Evolutionary conservation across 176 grass and related monocot species (phyloP), one percentile per base, ranked within the genome.

Genomic region (Calamus simplicifolius): DNA sequence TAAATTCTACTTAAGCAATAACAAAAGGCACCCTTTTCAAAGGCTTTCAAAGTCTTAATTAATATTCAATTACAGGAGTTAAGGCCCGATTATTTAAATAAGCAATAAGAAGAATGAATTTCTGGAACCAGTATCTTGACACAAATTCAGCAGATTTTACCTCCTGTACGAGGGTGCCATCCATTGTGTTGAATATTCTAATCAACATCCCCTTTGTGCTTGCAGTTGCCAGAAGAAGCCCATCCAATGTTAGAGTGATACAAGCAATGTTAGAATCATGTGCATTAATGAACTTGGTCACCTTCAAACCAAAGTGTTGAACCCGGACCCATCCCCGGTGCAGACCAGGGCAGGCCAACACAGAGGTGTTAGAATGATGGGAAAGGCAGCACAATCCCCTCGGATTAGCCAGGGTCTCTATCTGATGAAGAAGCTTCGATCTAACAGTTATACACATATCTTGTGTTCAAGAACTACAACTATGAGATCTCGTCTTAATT

Each of bases 141-240:
- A 49, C 1, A 66, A 69, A 62, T 53, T 18, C 43, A 63, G 76
- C 17, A 48, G 51, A 6, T 65, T 65, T 75, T 80, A 87, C 91
- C 91, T 95, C 91, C 65, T 95, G 91, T 66, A 95, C 57, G 57
- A 72, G 86, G 68, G 74, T 90, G 50, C 91, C 86, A 52, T 95
- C 91, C 86, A 87, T 81, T 21, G 91, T 95, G 56, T 95, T 95
- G 57, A 95, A 95, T 79, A 95, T 90, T 82, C 91, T 90, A 61
- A 95, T 90, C 51, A 95, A 58, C 67, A 86, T 95, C 2, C 91
- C 91, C 77, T 95, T 90, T 54, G 79, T 71, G 70, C 91, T 95
- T 21, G 91, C 80, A 51, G 86, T 95, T 70, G 83, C 91, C 49
- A 95, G 75, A 60, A 95, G 70, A 59, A 95, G 73, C 18, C 91